These are phyloP conservation scores for Venturia oleaginea DNA, from an alignment of 2,329 filamentous ascomycete species.

Conservation along the genomic window DNA sequence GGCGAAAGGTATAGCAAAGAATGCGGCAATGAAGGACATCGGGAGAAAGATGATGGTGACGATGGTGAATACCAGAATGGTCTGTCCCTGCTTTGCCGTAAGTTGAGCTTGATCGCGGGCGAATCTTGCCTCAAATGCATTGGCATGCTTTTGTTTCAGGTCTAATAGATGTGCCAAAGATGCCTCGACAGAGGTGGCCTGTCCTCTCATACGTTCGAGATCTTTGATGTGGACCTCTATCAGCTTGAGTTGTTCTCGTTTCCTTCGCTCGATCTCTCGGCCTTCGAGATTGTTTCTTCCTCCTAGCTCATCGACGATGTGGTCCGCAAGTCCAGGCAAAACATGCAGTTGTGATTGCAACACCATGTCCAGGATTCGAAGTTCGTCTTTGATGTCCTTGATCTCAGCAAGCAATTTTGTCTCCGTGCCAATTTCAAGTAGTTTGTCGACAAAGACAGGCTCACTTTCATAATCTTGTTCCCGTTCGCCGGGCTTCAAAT, in stretches of 20 bases:
- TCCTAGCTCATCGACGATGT: slow-evolving; percentile 27
- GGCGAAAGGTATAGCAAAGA: slow-evolving; percentile 47
- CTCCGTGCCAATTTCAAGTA: slow-evolving; percentile 52
- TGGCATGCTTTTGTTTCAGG: slow-evolving; percentile 61
- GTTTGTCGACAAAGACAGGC: slow-evolving; percentile 43
- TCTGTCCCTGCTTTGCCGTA: slow-evolving; percentile 48
- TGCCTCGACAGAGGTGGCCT: slow-evolving; percentile 51
- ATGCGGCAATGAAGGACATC: slow-evolving; percentile 45
- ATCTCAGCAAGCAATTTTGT: slow-evolving; percentile 53
- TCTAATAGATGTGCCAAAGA: slow-evolving; percentile 55
- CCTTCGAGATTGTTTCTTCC: slow-evolving; percentile 26
- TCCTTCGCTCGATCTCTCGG: slow-evolving; percentile 45
- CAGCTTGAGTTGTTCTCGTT: slow-evolving; percentile 48
- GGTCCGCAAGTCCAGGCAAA: slow-evolving; percentile 38
- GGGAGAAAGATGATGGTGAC: slow-evolving; percentile 51
- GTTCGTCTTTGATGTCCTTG: slow-evolving; percentile 59
- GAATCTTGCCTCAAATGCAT: slow-evolving; percentile 56
- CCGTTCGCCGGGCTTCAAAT: slow-evolving; percentile 26
- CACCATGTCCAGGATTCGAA: slow-evolving; percentile 51
- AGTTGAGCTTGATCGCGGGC: slow-evolving; percentile 52
- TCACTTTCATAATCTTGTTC: slow-evolving; percentile 22
- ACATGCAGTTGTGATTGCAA: slow-evolving; percentile 42
- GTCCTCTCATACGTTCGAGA: slow-evolving; percentile 54
- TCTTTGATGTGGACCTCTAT: slow-evolving; percentile 52
- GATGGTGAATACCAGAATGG: slow-evolving; percentile 51